Evolutionary conservation across 2,329 filamentous ascomycete genomes (phyloP).

Genomic region (Aureobasidium musti): DNA sequence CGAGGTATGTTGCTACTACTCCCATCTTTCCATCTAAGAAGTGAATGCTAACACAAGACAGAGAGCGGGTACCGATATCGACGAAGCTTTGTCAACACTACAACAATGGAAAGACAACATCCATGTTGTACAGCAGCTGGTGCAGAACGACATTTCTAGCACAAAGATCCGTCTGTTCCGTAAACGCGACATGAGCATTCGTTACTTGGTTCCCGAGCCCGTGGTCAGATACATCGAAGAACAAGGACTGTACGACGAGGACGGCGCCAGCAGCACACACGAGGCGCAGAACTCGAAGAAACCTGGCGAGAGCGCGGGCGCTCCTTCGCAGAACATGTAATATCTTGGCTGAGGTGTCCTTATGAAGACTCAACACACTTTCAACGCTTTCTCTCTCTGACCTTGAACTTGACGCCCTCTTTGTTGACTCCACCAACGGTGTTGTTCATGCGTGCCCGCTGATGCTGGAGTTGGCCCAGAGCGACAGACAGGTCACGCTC

Average conservation of each 20-base stretch:
- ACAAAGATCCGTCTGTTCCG: constrained; percentile 80
- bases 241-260: constrained; percentile 43
- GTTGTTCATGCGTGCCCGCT: constrained; percentile 63
- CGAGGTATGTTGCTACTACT: constrained; percentile 38
- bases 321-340: constrained; percentile 27
- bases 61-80: constrained; percentile 82
- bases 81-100: constrained; percentile 79
- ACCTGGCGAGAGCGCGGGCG: constrained; percentile 39
- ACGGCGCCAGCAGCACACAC: constrained; percentile 37
- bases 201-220: constrained; percentile 71
- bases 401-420: constrained; percentile 65
- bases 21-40: neutral
- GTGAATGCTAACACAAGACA: constrained; percentile 72
- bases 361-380: constrained; percentile 3
- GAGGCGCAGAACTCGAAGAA: constrained; percentile 37
- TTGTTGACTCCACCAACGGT: constrained; percentile 64
- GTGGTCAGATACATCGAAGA: constrained; percentile 61
- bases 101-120: constrained; percentile 84
- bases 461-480: constrained; percentile 59
- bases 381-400: constrained; percentile 61
- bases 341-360: neutral
- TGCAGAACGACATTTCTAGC: constrained; percentile 81
- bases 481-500: constrained; percentile 58
- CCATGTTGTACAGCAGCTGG: constrained; percentile 83
- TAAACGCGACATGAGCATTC: constrained; percentile 77